Base-by-base conservation (phyloP, 2,329 filamentous ascomycete species). In the Fusarium sp. region DNA sequence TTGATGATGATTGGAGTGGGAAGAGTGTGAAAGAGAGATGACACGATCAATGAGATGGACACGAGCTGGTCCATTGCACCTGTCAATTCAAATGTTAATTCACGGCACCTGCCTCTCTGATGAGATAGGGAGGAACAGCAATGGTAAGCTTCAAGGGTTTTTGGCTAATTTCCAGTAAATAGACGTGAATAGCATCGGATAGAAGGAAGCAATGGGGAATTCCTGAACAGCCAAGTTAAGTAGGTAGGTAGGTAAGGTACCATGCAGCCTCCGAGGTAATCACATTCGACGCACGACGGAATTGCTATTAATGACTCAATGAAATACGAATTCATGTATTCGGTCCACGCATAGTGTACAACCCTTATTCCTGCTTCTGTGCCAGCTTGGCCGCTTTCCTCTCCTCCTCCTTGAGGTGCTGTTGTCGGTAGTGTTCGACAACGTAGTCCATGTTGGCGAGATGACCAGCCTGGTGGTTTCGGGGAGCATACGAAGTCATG, bases 401-500 rank as follows among this genome's bases (percentile, higher is more conserved):
- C 68, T 82, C 84, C 74, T 86, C 84, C 56, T 85, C 82, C 55
- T 80, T 80, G 51, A 81, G 69, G 65, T 86, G 80, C 75, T 83
- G 75, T 73, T 83, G 78, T 68, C 77, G 77, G 77, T 85, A 87
- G 75, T 87, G 85, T 71, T 82, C 83, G 13, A 85, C 79, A 26
- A 86, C 78, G 67, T 84, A 76, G 72, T 85, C 83, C 42, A 88
- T 73, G 73, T 84, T 84, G 64, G 78, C 73, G 61, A 79, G 76
- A 67, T 84, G 81, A 36, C 85, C 85, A 26, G 85, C 84, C 25
- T 81, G 82, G 15, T 87, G 78, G 73, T 84, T 85, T 72, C 78
- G 79, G 19, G 78, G 77, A 19, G 81, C 80, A 59, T 83, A 80
- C 10, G 57, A 60, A n/a, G 79, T 77, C 65, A 87, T 74, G 22